These are phyloP conservation scores for Erysimum cheiri DNA, from an alignment of 441 rosid genomes.

Conservation along the genomic window DNA sequence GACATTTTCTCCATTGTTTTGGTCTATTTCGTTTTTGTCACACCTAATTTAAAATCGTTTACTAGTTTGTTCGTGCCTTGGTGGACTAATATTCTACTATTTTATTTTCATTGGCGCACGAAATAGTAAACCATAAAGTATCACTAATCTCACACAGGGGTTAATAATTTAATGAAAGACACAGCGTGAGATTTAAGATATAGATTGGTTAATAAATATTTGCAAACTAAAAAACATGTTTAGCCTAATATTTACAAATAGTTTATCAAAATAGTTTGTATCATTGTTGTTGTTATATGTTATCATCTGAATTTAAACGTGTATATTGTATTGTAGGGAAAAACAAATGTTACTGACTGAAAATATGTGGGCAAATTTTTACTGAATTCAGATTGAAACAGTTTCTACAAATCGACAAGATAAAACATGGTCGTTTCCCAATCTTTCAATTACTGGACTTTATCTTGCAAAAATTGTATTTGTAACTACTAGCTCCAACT, in stretches of 20 bases:
- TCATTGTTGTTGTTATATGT: not conserved
- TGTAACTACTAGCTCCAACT: constrained; percentile 6
- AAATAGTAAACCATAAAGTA: constrained; percentile 14
- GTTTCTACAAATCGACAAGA: too few species aligned
- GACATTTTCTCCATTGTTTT: constrained; percentile 14
- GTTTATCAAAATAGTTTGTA: too few species aligned
- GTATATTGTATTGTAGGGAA: too few species aligned
- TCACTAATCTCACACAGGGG: not conserved
- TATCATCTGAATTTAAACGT: too few species aligned
- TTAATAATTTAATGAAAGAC: not conserved
- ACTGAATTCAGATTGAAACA: too few species aligned
- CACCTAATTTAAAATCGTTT: constrained; percentile 5
- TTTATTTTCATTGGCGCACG: not conserved
- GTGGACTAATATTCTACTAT: constrained; percentile 11
- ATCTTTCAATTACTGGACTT: not conserved
- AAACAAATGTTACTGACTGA: too few species aligned
- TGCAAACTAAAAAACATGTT: too few species aligned
- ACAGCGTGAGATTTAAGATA: not conserved
- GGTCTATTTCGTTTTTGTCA: constrained; percentile 2
- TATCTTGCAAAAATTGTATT: not conserved
- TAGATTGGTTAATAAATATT: not conserved
- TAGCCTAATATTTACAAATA: too few species aligned
- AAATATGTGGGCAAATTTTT: too few species aligned
- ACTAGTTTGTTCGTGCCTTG: constrained; percentile 18
- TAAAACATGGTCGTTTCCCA: too few species aligned